Percentiles rank a stretch among this genome's conserved stretches.
Conservation (phyloP, 2,329 filamentous ascomycete genomes). For the Fusarium dimerum region DNA sequence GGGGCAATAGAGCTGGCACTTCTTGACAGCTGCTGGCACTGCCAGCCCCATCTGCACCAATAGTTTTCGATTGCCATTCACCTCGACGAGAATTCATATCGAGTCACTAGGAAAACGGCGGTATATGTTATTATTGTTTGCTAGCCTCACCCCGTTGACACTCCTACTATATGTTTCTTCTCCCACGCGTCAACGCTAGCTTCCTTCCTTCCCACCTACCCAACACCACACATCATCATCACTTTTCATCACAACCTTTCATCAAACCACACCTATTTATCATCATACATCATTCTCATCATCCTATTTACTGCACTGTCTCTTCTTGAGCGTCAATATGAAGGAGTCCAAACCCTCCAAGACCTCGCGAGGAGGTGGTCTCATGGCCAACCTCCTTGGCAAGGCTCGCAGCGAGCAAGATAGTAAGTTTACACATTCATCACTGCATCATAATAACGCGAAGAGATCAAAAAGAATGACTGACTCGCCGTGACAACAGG, state of each 20-base stretch:
- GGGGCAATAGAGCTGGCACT: no score
- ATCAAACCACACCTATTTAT: constrained; percentile 11
- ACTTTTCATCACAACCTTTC: constrained; percentile 2
- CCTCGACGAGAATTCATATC: no score
- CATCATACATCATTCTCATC: neutral
- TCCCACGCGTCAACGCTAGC: no score
- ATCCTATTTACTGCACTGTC: neutral
- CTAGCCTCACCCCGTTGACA: no score
- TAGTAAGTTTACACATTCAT: neutral
- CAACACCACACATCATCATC: neutral
- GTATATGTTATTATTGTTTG: no score
- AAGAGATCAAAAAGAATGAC: no score
- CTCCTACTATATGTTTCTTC: no score
- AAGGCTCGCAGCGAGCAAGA: neutral
- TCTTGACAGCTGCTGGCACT: no score
- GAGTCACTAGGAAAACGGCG: no score
- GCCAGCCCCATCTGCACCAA: no score
- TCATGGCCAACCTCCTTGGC: neutral
- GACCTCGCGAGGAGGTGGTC: neutral
- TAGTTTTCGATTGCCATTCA: no score
- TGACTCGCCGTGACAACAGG: no score
- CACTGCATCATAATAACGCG: neutral
- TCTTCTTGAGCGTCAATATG: neutral
- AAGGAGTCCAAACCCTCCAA: neutral
- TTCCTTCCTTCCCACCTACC: neutral